Conservation (phyloP, 495 filamentous ascomycete genomes). For the Immersiella caudata region DNA sequence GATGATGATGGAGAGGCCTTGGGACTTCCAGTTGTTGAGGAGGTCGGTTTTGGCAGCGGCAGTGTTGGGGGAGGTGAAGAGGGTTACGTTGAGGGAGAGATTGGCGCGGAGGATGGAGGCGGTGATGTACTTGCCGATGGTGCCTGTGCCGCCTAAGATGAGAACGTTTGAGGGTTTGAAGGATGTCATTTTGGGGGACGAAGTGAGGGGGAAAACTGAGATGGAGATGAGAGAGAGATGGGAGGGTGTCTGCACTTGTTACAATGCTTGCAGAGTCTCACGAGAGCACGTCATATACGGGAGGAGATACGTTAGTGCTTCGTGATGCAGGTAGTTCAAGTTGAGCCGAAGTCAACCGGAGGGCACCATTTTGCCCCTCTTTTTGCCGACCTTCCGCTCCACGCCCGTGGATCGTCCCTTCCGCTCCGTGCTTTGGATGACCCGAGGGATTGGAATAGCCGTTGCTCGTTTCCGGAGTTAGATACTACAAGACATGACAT, state of each 20-base stretch:
- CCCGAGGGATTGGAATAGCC: not conserved
- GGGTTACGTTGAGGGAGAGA: slow-evolving; percentile 55
- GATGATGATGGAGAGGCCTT: slow-evolving; percentile 60
- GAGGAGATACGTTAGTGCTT: not conserved
- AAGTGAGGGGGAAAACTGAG: not conserved
- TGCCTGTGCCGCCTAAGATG: slow-evolving; percentile 70
- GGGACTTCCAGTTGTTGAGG: slow-evolving; percentile 50
- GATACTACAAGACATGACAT: not conserved
- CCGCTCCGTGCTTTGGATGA: not conserved
- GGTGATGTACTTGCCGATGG: slow-evolving; percentile 67
- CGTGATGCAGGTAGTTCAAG: not conserved
- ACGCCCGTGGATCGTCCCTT: not conserved
- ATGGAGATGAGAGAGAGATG: not conserved
- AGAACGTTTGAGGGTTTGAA: slow-evolving; percentile 57
- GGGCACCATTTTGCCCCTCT: not conserved
- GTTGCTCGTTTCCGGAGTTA: not conserved
- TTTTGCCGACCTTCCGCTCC: not conserved
- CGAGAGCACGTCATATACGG: slow-evolving; percentile 6
- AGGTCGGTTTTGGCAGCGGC: slow-evolving; percentile 50
- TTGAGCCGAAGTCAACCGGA: slow-evolving; percentile 1
- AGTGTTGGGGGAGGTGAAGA: slow-evolving; percentile 65
- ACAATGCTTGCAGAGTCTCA: not conserved
- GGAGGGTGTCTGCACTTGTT: not conserved
- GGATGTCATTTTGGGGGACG: slow-evolving; percentile 30
- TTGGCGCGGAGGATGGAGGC: slow-evolving; percentile 58